Evolutionary conservation across 2,329 filamentous ascomycete species (phyloP).

Genomic region (Raffaelea deltoideospora): DNA sequence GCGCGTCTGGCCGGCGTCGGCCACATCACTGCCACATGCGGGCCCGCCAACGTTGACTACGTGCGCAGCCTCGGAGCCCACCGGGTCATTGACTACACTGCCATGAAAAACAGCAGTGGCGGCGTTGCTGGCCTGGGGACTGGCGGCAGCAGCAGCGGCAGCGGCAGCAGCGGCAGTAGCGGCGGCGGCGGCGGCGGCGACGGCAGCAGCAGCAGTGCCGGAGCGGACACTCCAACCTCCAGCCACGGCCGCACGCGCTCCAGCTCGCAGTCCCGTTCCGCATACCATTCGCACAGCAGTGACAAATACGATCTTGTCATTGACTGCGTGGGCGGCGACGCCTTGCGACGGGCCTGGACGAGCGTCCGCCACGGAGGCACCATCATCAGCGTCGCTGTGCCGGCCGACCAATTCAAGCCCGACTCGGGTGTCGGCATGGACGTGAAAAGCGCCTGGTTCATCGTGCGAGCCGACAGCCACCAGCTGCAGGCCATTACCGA

Average conservation of each 20-base stretch:
- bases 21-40: constrained; percentile 8
- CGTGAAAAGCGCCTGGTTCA: constrained; percentile 6
- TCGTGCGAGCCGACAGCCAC: constrained; percentile 4
- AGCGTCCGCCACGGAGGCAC: constrained; percentile 6
- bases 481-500: constrained; percentile 9
- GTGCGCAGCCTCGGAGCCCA: constrained; percentile 9
- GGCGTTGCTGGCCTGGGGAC: too few species aligned
- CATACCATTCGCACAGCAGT: constrained; percentile 1
- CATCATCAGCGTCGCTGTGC: constrained; percentile 9
- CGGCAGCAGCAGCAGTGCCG: background rate
- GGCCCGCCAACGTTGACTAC: constrained; percentile 7
- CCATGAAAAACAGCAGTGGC: background rate
- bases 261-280: constrained; percentile 1
- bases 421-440: constrained; percentile 7
- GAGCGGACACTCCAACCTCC: background rate
- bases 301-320: constrained; percentile 10
- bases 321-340: constrained; percentile 10
- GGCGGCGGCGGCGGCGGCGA: background rate
- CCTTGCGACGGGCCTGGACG: constrained; percentile 7
- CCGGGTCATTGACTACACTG: constrained; percentile 8
- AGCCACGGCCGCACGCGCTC: background rate
- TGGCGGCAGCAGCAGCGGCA: background rate
- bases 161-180: background rate
- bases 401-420: constrained; percentile 5
- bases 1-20: constrained; percentile 10